Base-by-base conservation (phyloP, 176 grass and related monocot species). In the Aegilops umbellulata region DNA sequence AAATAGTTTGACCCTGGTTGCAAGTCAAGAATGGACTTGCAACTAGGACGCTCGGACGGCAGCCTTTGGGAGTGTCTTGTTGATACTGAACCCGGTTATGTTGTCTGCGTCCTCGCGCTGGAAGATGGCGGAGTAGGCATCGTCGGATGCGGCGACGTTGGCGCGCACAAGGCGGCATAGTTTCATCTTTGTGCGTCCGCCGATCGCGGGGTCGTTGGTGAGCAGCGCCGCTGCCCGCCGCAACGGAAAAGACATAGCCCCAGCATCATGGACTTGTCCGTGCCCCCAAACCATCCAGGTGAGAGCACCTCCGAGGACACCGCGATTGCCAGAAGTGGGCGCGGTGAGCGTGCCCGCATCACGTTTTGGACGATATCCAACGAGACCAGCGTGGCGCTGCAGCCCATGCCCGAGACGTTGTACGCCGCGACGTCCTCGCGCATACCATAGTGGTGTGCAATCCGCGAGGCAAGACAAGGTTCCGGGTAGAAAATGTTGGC, bases 251-350 rank as follows among this genome's bases (percentile, higher is more conserved):
- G 80, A 27, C 51, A 69, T 31, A 87, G 76, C 0, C 73, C 87
- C 20, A 92, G 80, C 91, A 93, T 84, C 91, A 92, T 92, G 20
- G 90, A 89, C 69, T 55, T 79, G 65, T 92, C 79, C 39, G 32
- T 89, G 34, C n/a, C n/a, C n/a, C 30, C 46, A 65, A 89, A 89
- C 84, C 87, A 92, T 42, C 84, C 83, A 10, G 80, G 83, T 26
- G 22, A 80, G 25, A 86, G 83, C 39, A 84, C 87, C 27, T 87
- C 87, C 10, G 83, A 79, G 1, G 87, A 83, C 6, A 92, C 83
- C 23, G 89, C 83, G 11, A 92, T 11, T 4, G 87, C 91, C 22
- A 87, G 13, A 31, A 47, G 36, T 8, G 32, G 20, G 10, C 62
- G 60, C 79, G 57, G 72, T 62, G 4, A 83, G 39, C 73, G 83